These are phyloP conservation scores for Dactylorhiza incarnata DNA, from an alignment of 106 monocot species.

Conservation along the genomic window DNA sequence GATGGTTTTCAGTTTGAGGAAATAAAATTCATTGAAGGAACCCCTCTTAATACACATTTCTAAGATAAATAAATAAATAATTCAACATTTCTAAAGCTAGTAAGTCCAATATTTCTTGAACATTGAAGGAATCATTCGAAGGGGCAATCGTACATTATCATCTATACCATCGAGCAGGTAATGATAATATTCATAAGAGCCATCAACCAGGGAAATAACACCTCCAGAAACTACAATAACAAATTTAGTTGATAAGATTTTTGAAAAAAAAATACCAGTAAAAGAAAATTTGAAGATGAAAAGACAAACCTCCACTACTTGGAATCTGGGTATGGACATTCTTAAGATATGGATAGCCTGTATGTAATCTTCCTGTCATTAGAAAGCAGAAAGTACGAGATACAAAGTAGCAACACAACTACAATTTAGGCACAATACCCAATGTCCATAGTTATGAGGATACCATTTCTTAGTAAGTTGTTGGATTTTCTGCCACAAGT, in stretches of 20 bases:
- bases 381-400: slow-evolving; percentile 1
- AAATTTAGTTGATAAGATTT: slow-evolving; percentile 1
- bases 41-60: too few species aligned
- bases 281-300: neutral
- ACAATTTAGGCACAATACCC: neutral
- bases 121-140: neutral
- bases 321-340: slow-evolving; percentile 85
- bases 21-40: neutral
- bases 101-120: neutral
- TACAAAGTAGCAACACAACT: neutral
- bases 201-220: slow-evolving; percentile 54
- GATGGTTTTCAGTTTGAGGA: neutral
- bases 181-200: slow-evolving; percentile 98
- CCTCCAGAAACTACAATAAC: slow-evolving; percentile 78
- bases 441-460: neutral
- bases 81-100: neutral
- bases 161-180: slow-evolving; percentile 91
- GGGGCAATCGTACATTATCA: slow-evolving; percentile 70
- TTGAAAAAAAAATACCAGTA: neutral
- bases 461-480: slow-evolving; percentile 34
- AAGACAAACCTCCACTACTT: slow-evolving; percentile 68
- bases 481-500: slow-evolving; percentile 28
- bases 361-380: slow-evolving; percentile 2
- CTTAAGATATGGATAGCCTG: slow-evolving; percentile 57
- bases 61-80: neutral